Evolutionary conservation across 2,329 filamentous ascomycete species (phyloP), one percentile per base, ranked within the genome.

Genomic region (Bipolaris sorokiniana): DNA sequence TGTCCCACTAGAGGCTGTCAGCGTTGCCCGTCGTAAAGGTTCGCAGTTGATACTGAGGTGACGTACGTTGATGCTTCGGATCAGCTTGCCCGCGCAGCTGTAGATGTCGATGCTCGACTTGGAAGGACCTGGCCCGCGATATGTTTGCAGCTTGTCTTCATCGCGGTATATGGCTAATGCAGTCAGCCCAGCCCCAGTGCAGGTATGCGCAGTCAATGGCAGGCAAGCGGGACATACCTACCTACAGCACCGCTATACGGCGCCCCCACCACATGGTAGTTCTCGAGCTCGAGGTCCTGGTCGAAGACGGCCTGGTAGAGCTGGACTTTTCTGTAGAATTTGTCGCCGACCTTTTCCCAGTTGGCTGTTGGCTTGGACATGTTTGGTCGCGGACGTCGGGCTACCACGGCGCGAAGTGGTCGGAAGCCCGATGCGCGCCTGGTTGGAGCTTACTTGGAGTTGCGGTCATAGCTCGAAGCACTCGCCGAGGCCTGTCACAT

Each of bases 221-320:
- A 54, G 44, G 34, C 54, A 23, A 42, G 45, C 50, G 53, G 55
- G 51, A 61, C 59, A 53, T 69, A 69, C 67, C 63, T 87, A 97
- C 93, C 93, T 81, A 98, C 83, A 74, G 95, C 93, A 71, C 95
- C 95, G 70, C 90, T 92, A 77, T 95, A 97, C 22, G 92, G 92
- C 75, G 95, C 96, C 72, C 93, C 95, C 56, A 89, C 88, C 71
- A 97, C 88, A 70, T 94, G 84, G 80, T 96, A 96, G 81, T 95
- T 96, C 81, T 97, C 93, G 66, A 99, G 86, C 80, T 99, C 93
- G 61, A 97, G 83, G 74, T 97, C 92, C 73, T 90, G 86, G 78
- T 97, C 92, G 77, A 98, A 99, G 64, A 98, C 86, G 65, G 88
- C 90, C 59, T 92, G 93, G 82, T 98, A 99, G 59, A 97, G 86